These are phyloP conservation scores for Rhynchosporium graminicola DNA, from an alignment of 2,329 filamentous ascomycete genomes.

Conservation along the genomic window DNA sequence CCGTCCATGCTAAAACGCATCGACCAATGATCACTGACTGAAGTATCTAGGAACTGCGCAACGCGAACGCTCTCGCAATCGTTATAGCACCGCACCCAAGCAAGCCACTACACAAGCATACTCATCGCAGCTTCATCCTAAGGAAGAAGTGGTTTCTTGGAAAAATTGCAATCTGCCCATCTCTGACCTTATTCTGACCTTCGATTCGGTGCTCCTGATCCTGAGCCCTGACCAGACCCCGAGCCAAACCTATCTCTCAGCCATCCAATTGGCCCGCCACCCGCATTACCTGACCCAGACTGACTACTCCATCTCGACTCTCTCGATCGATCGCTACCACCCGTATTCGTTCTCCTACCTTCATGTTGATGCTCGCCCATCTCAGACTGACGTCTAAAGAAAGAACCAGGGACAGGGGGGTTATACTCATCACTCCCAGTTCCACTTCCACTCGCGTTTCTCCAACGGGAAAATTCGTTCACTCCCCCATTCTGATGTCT, in stretches of 20 bases:
- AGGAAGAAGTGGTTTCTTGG: not conserved
- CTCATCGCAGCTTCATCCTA: not conserved
- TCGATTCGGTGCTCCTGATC: slow-evolving; percentile 14
- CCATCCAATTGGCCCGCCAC: slow-evolving; percentile 31
- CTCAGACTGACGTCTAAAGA: slow-evolving; percentile 26
- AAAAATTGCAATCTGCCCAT: no score
- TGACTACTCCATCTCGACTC: slow-evolving; percentile 31
- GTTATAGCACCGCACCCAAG: slow-evolving; percentile 2
- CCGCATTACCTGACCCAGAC: slow-evolving; percentile 20
- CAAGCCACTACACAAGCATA: not conserved
- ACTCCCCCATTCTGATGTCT: not conserved
- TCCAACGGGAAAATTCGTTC: not conserved
- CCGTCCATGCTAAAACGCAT: slow-evolving; percentile 21
- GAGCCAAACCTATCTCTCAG: slow-evolving; percentile 33
- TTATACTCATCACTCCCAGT: slow-evolving; percentile 11
- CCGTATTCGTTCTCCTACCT: slow-evolving; percentile 31
- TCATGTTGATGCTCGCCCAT: slow-evolving; percentile 26
- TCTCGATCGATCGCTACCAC: slow-evolving; percentile 33
- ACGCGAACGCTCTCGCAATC: not conserved
- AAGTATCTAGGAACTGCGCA: not conserved
- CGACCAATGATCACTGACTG: not conserved
- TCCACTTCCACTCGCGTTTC: not conserved
- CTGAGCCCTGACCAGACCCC: no score
- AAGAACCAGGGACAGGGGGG: slow-evolving; percentile 26
- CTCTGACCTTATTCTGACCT: slow-evolving; percentile 23